Conservation (phyloP, 139 green algal species). For the Asterochloris sp. region DNA sequence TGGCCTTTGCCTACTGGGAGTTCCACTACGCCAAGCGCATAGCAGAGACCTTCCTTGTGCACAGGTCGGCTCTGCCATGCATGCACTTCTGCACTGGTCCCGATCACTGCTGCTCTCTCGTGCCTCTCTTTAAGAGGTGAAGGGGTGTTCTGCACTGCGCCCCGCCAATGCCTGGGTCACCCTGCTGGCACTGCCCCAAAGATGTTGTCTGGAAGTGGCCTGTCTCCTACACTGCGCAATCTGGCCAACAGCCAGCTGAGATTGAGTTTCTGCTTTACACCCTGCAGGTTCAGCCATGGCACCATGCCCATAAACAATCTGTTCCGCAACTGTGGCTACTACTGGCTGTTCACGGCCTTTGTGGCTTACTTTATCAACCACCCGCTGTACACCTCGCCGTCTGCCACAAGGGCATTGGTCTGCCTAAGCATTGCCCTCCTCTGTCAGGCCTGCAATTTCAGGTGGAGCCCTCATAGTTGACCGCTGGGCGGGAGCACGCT, state of each 20-base stretch:
- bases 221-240: too few species aligned
- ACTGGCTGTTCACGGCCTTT: conserved; percentile 77
- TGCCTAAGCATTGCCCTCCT: conserved; percentile 52
- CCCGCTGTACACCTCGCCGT: conserved; percentile 87
- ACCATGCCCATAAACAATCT: conserved; percentile 98
- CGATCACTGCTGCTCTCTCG: too few species aligned
- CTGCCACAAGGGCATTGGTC: conserved; percentile 23
- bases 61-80: conserved; percentile 57
- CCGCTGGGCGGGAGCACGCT: too few species aligned
- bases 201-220: too few species aligned
- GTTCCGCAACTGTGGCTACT: conserved; percentile 94
- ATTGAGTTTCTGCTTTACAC: too few species aligned
- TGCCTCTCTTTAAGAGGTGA: too few species aligned
- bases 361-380: conserved; percentile 98
- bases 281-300: conserved; percentile 77
- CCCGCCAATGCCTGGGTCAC: too few species aligned
- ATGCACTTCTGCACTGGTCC: too few species aligned
- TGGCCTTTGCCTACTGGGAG: conserved; percentile 87
- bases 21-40: conserved; percentile 97
- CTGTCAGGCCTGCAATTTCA: conserved; percentile 74
- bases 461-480: conserved; percentile 9
- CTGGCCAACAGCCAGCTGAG: too few species aligned
- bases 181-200: background rate
- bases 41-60: conserved; percentile 91
- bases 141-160: too few species aligned